Base-by-base conservation (phyloP, 257 asterid species). In the Marsdenia floribunda region DNA sequence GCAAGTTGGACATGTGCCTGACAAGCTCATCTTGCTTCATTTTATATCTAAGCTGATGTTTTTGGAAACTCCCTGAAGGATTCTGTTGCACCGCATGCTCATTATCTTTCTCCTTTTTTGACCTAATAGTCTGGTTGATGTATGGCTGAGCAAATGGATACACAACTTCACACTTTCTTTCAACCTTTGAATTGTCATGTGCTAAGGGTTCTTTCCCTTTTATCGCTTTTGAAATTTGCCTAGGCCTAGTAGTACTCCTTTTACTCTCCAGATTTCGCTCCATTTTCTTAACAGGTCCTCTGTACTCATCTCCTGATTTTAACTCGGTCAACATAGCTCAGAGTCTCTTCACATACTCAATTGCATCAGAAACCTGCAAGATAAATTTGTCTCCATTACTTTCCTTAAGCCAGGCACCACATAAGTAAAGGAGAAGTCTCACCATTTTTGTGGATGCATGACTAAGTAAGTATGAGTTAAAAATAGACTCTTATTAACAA, bases 1-100 rank as follows among this genome's bases (percentile, higher is more conserved):
- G 99, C 80, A 93, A 79, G 76, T 88, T 91, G 11, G 97, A 92
- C 99, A 95, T 95, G 88, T 95, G 89, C 84, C 82, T 88, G 76
- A 95, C 88, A 50, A 95, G 94, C 86, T 95, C 99, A 15, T 87
- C 91, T 61, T 86, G 94, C 72, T 83, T 84, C 52, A 54, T 68
- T 73, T 65, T 77, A 65, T 77, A 77, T 65, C 74, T 80, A 33
- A 47, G 71, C 70, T 15, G 77, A 47, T 77, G 78, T 72, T 80
- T 88, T 54, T 71, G 80, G 75, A 64, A 75, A 79, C 69, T 79
- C 73, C 72, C 79, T 3, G 88, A 85, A 72, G 84, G 73, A 58
- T 75, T 80, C 55, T 76, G 76, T 68, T 66, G 82, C 72, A 77
- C 19, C 64, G 64, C 82, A 54, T 75, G 82, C 76, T 76, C 86